A percentile compares a stretch with the other conserved stretches of the same genome.
phyloP scores from a whole-genome alignment of 2,329 filamentous ascomycete species.

The Aspergillus eucalypticola region DNA sequence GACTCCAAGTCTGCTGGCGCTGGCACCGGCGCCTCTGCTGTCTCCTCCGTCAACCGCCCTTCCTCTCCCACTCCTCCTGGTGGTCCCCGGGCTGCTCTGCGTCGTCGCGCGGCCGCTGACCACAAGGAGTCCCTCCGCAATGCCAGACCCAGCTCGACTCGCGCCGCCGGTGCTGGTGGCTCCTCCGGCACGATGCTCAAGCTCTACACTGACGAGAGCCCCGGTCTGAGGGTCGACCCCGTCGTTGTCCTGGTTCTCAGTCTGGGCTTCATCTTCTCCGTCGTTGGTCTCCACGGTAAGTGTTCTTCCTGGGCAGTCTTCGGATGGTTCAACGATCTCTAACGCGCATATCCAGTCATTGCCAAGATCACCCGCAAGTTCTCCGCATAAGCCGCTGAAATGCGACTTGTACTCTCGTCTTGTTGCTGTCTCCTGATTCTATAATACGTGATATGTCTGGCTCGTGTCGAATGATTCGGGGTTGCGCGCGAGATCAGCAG shows the following conservation, averaged over 20 bases:
- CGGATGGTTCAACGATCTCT: neutral
- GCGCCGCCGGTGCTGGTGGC: conserved; percentile 89
- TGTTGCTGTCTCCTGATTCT: neutral
- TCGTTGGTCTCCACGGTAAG: conserved; percentile 95
- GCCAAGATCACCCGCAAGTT: conserved; percentile 93
- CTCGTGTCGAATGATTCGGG: neutral
- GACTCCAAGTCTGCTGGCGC: conserved; percentile 44
- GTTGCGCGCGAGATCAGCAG: neutral
- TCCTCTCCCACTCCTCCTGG: conserved; percentile 88
- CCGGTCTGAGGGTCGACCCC: conserved; percentile 94
- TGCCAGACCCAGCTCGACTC: conserved; percentile 86
- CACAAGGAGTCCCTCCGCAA: conserved; percentile 97
- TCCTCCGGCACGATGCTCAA: conserved; percentile 98
- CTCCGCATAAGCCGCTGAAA: conserved; percentile 51
- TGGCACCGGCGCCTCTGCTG: conserved; percentile 56
- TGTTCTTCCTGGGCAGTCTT: conserved; percentile 20
- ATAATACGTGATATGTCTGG: neutral
- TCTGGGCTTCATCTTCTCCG: conserved; percentile 97
- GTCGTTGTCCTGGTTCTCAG: conserved; percentile 95
- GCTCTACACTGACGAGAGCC: conserved; percentile 98
- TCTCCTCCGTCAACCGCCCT: conserved; percentile 71
- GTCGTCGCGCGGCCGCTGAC: conserved; percentile 91
- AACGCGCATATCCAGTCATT: conserved; percentile 65
- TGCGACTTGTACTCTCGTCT: neutral
- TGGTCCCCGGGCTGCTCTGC: conserved; percentile 91